Evolutionary conservation across 1,284 basidiomycete genomes (phyloP).

Genomic region (Apiotrichum gamsii): DNA sequence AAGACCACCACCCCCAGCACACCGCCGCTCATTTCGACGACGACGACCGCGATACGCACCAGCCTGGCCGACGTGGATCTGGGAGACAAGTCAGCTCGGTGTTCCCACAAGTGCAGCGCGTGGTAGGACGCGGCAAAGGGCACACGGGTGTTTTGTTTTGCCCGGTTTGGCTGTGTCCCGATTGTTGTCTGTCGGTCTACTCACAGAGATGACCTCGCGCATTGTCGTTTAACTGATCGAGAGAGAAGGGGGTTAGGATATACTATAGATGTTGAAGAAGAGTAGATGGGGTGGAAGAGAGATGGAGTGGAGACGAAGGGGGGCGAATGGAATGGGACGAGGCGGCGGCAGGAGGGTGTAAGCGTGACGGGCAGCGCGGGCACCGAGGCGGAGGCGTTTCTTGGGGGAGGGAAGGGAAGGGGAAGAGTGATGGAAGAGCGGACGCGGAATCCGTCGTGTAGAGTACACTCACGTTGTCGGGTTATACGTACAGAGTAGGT

Average conservation of each 20-base stretch:
- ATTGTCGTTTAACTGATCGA: conserved; percentile 23
- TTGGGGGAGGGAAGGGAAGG: not conserved
- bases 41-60: no score
- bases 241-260: no score
- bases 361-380: no score
- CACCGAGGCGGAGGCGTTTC: conserved; percentile 1
- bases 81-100: conserved; percentile 1
- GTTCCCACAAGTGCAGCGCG: not conserved
- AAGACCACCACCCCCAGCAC: no score
- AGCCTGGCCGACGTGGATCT: conserved; percentile 49
- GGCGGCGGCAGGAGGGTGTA: no score
- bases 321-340: conserved; percentile 3
- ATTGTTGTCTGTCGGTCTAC: conserved; percentile 9
- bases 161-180: not conserved
- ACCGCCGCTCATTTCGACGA: no score
- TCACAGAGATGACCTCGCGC: conserved; percentile 47
- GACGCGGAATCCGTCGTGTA: no score
- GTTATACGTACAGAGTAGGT: no score
- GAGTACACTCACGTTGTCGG: no score
- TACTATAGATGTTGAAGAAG: no score
- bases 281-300: not conserved
- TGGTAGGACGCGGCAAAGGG: not conserved
- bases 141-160: no score
- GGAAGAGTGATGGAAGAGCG: not conserved
- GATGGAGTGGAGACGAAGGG: not conserved